Conservation (phyloP, 345 rosid species). For the Hypericum androsaemum region DNA sequence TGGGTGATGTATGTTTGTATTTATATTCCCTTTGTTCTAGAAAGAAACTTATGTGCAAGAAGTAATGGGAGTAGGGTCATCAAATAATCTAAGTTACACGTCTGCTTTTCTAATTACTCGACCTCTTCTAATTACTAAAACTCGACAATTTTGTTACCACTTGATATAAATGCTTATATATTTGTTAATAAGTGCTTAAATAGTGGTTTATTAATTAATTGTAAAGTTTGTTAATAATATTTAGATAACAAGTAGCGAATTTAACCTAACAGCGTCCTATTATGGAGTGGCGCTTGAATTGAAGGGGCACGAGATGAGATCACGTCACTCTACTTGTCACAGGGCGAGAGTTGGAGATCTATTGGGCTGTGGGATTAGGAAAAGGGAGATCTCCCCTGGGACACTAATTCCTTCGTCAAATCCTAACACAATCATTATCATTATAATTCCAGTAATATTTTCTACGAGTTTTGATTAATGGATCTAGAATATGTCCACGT, state of each 20-base stretch:
- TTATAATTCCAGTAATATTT: not conserved
- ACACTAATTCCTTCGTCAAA: not conserved
- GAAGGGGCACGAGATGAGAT: not conserved
- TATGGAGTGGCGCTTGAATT: too few relatives aligned
- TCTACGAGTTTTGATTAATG: not conserved
- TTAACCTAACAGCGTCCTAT: too few relatives aligned
- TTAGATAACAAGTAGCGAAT: too few relatives aligned
- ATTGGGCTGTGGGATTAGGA: slow-evolving; percentile 11
- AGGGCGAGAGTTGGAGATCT: slow-evolving; percentile 4
- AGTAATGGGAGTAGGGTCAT: slow-evolving; percentile 15
- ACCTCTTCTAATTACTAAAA: too few relatives aligned
- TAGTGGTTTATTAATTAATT: too few relatives aligned
- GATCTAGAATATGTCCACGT: not conserved
- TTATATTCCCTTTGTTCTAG: slow-evolving; percentile 31
- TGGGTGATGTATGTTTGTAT: slow-evolving; percentile 30
- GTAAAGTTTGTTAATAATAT: too few relatives aligned
- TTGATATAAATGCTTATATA: not conserved
- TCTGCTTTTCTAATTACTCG: too few relatives aligned
- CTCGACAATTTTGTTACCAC: too few relatives aligned
- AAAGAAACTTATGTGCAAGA: slow-evolving; percentile 10
- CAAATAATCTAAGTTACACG: too few relatives aligned
- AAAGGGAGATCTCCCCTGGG: not conserved
- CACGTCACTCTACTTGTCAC: slow-evolving; percentile 17
- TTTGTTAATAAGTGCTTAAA: not conserved
- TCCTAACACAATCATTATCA: not conserved